phyloP scores from a whole-genome alignment of 108 stramenopile species.

The Nitzschia palea region DNA sequence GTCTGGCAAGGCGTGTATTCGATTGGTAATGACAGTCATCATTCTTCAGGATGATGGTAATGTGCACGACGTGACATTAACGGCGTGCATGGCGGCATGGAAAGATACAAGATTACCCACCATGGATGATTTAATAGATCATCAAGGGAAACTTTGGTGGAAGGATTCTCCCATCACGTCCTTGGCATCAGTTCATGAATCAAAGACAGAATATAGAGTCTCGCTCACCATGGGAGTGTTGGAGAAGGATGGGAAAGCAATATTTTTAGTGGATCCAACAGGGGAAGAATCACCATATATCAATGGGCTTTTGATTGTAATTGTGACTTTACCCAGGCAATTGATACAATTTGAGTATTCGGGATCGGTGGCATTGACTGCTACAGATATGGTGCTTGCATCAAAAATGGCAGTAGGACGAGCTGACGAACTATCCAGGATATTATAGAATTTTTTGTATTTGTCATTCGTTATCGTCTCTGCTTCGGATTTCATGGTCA shows the following conservation, averaged over 20 bases:
- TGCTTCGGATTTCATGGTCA: too few species aligned
- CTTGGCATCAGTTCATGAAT: slow-evolving; percentile 1
- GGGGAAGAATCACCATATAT: slow-evolving; percentile 13
- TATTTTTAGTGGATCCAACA: slow-evolving; percentile 38
- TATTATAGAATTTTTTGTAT: too few species aligned
- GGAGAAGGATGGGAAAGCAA: slow-evolving; percentile 9
- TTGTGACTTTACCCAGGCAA: slow-evolving; percentile 8
- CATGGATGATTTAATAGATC: slow-evolving; percentile 29
- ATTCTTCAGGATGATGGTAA: slow-evolving; percentile 70
- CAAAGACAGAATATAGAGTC: slow-evolving; percentile 17
- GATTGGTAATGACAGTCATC: slow-evolving; percentile 51
- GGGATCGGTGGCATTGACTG: slow-evolving; percentile 14
- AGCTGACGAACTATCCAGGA: slow-evolving; percentile 22
- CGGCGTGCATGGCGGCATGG: slow-evolving; percentile 72
- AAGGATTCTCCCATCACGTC: slow-evolving; percentile 13
- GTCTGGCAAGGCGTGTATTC: slow-evolving; percentile 54
- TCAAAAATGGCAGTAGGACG: slow-evolving; percentile 27
- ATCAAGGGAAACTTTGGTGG: slow-evolving; percentile 30
- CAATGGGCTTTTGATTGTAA: slow-evolving; percentile 25
- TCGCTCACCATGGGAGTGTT: slow-evolving; percentile 38
- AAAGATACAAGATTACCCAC: slow-evolving; percentile 60
- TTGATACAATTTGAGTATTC: slow-evolving; percentile 29
- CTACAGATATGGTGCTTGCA: slow-evolving; percentile 29
- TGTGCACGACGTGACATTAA: slow-evolving; percentile 52
- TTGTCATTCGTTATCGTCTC: too few species aligned